Evolutionary conservation across 306 rosid species (phyloP).

Genomic region (Hippophae tibetana): DNA sequence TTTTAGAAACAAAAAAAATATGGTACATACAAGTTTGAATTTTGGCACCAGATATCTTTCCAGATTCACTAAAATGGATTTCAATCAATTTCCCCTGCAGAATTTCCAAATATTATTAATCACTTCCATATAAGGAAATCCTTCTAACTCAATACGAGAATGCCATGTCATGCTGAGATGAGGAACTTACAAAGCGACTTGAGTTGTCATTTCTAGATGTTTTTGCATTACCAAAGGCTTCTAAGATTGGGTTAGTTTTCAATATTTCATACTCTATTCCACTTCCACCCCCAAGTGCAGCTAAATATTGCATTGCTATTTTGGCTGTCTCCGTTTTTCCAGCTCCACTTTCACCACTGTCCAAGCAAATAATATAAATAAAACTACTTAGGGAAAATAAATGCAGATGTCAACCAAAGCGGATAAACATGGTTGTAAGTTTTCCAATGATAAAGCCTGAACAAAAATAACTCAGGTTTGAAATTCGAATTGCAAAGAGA

Average conservation of each 20-base stretch:
- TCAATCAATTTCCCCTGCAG: constrained; percentile 95
- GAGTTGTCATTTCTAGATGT: constrained; percentile 98
- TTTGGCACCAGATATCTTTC: constrained; percentile 95
- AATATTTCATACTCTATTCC: constrained; percentile 94
- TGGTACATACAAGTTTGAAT: constrained; percentile 83
- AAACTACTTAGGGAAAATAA: background rate
- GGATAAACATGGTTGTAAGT: background rate
- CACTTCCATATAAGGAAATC: too few relatives aligned
- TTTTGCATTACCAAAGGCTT: constrained; percentile 98
- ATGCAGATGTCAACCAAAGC: background rate
- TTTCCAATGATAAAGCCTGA: too few relatives aligned
- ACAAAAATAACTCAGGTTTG: background rate
- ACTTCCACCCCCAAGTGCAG: constrained; percentile 96
- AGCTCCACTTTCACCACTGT: constrained; percentile 99
- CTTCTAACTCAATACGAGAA: too few relatives aligned
- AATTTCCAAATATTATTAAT: too few relatives aligned
- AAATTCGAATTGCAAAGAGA: background rate
- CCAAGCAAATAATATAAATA: constrained; percentile 1
- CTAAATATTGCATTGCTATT: constrained; percentile 97
- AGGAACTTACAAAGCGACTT: constrained; percentile 90
- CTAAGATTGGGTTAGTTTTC: constrained; percentile 94
- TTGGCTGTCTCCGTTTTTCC: constrained; percentile 99
- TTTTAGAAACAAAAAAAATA: constrained; percentile 14
- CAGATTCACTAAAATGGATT: constrained; percentile 94
- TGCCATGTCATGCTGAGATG: background rate